A percentile compares a stretch with the other conserved stretches of the same genome.
phyloP scores from a whole-genome alignment of 2,329 filamentous ascomycete genomes.

The Ramularia collo-cygni region DNA sequence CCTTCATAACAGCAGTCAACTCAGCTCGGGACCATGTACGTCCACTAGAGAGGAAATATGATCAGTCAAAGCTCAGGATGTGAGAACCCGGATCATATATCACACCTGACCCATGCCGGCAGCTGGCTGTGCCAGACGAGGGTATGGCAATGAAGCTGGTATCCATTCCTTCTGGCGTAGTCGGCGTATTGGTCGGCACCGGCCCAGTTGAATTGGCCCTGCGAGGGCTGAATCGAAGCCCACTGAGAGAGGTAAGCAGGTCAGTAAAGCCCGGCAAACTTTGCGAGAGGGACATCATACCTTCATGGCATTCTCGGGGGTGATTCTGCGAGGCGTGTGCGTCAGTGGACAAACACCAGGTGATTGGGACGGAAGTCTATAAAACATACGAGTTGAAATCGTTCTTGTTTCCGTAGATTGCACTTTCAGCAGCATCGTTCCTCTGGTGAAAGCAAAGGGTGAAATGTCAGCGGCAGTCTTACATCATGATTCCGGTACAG shows the following conservation, averaged over 20 bases:
- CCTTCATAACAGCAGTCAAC: slow-evolving; percentile 35
- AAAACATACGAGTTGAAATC: background rate
- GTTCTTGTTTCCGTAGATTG: background rate
- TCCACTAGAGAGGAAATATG: background rate
- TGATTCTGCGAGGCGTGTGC: background rate
- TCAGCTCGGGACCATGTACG: background rate
- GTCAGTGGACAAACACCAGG: background rate
- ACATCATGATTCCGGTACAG: background rate
- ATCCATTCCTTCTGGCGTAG: slow-evolving; percentile 32
- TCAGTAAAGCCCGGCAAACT: background rate
- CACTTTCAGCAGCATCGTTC: background rate
- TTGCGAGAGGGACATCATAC: background rate
- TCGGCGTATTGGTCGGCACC: slow-evolving; percentile 31
- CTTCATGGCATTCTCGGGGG: slow-evolving; percentile 33
- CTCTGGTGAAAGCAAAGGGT: background rate
- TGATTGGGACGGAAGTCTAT: background rate
- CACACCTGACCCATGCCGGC: slow-evolving; percentile 30
- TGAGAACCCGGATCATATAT: background rate
- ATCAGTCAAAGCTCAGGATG: background rate
- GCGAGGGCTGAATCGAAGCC: slow-evolving; percentile 33
- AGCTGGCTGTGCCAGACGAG: slow-evolving; percentile 39
- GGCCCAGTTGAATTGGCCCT: slow-evolving; percentile 30
- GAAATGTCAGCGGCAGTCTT: background rate
- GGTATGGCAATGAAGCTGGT: slow-evolving; percentile 35
- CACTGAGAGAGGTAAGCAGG: slow-evolving; percentile 22